Percentiles rank a stretch among this genome's conserved stretches.
These are phyloP conservation scores for Gastrolobium villosum DNA, from an alignment of 306 rosid genomes.

Conservation along the genomic window DNA sequence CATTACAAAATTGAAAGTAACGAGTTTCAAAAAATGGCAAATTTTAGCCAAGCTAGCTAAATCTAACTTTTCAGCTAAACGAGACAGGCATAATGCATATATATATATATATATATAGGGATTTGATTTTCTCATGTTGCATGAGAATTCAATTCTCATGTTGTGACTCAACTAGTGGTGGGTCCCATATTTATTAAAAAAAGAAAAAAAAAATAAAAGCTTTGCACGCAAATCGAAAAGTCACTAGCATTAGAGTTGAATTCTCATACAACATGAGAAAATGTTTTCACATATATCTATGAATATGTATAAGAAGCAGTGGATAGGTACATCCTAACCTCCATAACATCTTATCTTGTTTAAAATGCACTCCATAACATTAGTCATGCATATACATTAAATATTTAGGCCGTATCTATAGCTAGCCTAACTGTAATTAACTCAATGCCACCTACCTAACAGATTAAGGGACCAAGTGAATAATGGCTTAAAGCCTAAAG, in stretches of 20 bases:
- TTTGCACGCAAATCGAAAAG: no score
- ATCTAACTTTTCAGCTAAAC: constrained; percentile 10
- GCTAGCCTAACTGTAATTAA: constrained; percentile 12
- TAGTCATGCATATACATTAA: constrained; percentile 24
- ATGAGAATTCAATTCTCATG: no score
- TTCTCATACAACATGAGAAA: no score
- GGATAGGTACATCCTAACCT: neutral
- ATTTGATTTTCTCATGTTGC: no score
- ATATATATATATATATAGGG: no score
- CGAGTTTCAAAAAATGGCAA: no score
- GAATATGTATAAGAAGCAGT: neutral
- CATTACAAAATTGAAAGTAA: no score
- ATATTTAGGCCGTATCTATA: constrained; percentile 24
- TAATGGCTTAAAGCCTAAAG: constrained; percentile 17
- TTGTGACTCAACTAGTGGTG: no score
- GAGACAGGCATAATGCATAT: neutral
- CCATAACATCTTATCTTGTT: neutral
- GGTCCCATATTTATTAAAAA: no score
- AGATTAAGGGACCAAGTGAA: constrained; percentile 35
- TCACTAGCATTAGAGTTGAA: no score
- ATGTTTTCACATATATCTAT: no score
- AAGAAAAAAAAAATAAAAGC: no score
- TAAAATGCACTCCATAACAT: neutral
- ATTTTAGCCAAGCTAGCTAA: neutral
- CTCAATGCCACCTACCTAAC: constrained; percentile 45